Evolutionary conservation across 2,329 filamentous ascomycete species (phyloP), one percentile per base, ranked within the genome.

Genomic region (Epicoccum sorghinum): DNA sequence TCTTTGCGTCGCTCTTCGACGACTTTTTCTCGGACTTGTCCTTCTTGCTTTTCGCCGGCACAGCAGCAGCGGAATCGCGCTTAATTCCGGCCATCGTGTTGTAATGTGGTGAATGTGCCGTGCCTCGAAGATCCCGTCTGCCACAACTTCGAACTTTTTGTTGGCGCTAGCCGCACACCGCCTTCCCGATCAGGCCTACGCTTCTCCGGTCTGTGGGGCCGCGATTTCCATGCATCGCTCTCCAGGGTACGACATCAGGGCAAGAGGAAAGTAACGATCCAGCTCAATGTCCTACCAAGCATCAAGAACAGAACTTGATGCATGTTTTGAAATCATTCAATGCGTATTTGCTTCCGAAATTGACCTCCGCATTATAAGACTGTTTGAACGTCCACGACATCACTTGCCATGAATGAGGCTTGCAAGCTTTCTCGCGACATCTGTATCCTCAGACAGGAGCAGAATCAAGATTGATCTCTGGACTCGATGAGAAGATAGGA

Each of bases 41-140:
- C 49, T 77, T 78, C 60, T 80, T 81, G 54, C 56, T 66, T 38
- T 67, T 69, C 24, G 33, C 38, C 51, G 67, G 68, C 13, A 57
- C 53, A 27, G 59, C 22, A 18, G 58, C 61, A 1, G 55, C 51
- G 9, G 69, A 67, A 57, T 74, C 71, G 44, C 66, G 65, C 57
- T 74, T 74, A n/a, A 72, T 69, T 50, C 70, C 71, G n/a, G 68
- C 67, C 71, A 74, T 74, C 42, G 37, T 64, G 41, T 51, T 38
- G 30, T 32, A 33, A 29, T 45, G 40, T 45, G 33, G 47, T 58
- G 45, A 4, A 45, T 54, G 47, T 46, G 52, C 43, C 36, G 51
- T 48, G 48, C 30, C 14, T 9, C 32, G 42, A 32, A 45, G 45
- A 42, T 49, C 40, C 30, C 33, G 18, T 40, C 46, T 33, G 57